These are phyloP conservation scores for Monosporozyma aerobia DNA, from an alignment of 805 yeast species.

Conservation along the genomic window DNA sequence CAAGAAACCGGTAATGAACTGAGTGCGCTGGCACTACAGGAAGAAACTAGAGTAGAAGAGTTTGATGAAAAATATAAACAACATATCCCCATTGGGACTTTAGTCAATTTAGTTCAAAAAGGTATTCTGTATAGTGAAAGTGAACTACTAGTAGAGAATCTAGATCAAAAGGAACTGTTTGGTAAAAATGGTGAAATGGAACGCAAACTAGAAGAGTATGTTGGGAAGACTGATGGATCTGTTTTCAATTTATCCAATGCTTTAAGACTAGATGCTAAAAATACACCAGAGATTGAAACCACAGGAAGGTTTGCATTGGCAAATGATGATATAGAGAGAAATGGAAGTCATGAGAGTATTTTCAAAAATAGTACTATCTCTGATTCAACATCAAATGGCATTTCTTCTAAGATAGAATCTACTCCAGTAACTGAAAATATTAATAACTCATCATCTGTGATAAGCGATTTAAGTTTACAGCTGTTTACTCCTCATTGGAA, in stretches of 20 bases:
- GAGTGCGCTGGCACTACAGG: constrained; percentile 71
- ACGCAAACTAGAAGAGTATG: not conserved
- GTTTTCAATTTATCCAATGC: constrained; percentile 49
- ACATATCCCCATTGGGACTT: constrained; percentile 64
- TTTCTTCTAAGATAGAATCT: not conserved
- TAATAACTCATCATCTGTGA: not conserved
- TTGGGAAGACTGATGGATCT: constrained; percentile 16
- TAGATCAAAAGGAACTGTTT: not conserved
- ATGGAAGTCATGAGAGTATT: not conserved
- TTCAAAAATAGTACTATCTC: constrained; percentile 4
- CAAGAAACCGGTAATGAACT: constrained; percentile 76
- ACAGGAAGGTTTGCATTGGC: constrained; percentile 29
- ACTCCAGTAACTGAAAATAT: not conserved
- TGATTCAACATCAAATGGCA: not conserved
- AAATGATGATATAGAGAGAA: constrained; percentile 9
- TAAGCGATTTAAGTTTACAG: not conserved
- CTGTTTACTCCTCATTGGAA: constrained; percentile 4
- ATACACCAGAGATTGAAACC: constrained; percentile 23
- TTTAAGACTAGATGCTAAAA: constrained; percentile 34
- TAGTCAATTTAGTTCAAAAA: constrained; percentile 75
- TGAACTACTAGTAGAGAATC: constrained; percentile 41
- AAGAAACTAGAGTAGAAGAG: constrained; percentile 54
- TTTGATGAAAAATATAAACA: constrained; percentile 43
- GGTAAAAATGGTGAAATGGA: not conserved
- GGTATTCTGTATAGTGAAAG: constrained; percentile 74